Evolutionary conservation across 331 rosid species (phyloP), one percentile per base, ranked within the genome.

Genomic region (Prunus yedoensis): DNA sequence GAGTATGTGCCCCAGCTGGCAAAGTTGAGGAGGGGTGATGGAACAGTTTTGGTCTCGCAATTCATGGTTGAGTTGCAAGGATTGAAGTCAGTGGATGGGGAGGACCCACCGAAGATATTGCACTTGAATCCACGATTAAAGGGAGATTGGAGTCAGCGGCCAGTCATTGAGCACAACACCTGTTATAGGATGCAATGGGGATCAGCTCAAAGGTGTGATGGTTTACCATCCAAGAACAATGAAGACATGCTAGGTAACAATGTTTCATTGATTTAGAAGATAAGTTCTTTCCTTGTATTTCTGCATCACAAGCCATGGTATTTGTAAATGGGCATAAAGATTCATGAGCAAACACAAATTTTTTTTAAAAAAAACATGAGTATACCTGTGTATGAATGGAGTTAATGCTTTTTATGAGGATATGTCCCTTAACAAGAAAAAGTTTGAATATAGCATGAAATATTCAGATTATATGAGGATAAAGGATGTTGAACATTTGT

Each of bases 181-280:
- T 95, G 99, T 83, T 95, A 95, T 70, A 86, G 97, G 74, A 95
- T 95, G 99, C 99, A 92, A 72, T 95, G 99, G 97, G 99, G 98
- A 81, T 66, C 87, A 62, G 90, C 93, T 75, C 98, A 95, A 79
- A 92, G 98, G 57, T 95, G 99, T 78, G 98, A 95, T 32, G 97
- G 99, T 73, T 75, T 80, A 65, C 87, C 96, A 68, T 85, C 96
- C 35, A 83, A 80, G 74, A 80, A 77, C 30, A 91, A 89, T 41
- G 98, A 89, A 70, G 98, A 82, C 79, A 88, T 89, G 94, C 94
- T 90, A 32, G 97, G 99, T 95, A 90, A 74, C 83, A 71, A 78
- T 0, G 25, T 76, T 78, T 86, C 81, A 59, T 67, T 67, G 46
- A 65, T 57, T 80, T 43, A 7, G 46, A 59, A 43, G 66, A 58